These are phyloP conservation scores for Botrytis galanthina DNA, from an alignment of 2,329 filamentous ascomycete species.

Conservation along the genomic window DNA sequence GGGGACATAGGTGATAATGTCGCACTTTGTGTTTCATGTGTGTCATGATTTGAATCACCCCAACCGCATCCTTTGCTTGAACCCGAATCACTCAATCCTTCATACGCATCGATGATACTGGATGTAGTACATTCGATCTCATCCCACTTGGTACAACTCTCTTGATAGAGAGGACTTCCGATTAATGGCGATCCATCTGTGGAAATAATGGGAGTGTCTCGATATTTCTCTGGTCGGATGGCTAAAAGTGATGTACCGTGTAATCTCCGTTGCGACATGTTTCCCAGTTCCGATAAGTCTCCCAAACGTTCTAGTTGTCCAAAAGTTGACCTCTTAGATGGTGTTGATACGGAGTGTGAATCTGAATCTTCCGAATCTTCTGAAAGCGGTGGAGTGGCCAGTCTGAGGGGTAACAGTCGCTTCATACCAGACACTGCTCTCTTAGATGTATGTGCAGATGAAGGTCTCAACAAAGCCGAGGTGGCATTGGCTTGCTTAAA, in stretches of 20 bases:
- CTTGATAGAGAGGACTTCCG: slow-evolving; percentile 25
- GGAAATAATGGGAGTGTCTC: slow-evolving; percentile 32
- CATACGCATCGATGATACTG: slow-evolving; percentile 25
- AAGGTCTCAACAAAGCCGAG: neutral
- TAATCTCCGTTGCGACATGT: neutral
- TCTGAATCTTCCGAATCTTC: neutral
- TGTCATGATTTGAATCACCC: slow-evolving; percentile 1
- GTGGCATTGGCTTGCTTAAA: slow-evolving; percentile 8
- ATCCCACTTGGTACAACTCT: slow-evolving; percentile 21
- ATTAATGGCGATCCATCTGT: slow-evolving; percentile 28
- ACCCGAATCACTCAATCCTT: slow-evolving; percentile 11
- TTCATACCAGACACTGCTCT: slow-evolving; percentile 35
- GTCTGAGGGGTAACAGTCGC: slow-evolving; percentile 29
- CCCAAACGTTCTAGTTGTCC: slow-evolving; percentile 11
- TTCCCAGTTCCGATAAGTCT: neutral
- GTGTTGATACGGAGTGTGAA: slow-evolving; percentile 8
- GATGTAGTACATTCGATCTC: slow-evolving; percentile 21
- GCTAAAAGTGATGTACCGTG: neutral
- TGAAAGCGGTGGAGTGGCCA: slow-evolving; percentile 25
- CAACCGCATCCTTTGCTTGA: slow-evolving; percentile 5
- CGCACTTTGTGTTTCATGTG: slow-evolving; percentile 4
- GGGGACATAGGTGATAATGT: neutral
- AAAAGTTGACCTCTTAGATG: slow-evolving; percentile 16
- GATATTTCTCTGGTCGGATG: slow-evolving; percentile 24
- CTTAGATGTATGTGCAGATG: slow-evolving; percentile 19